Evolutionary conservation across 257 asterid species (phyloP).

Genomic region (Solanum tarapatanum): DNA sequence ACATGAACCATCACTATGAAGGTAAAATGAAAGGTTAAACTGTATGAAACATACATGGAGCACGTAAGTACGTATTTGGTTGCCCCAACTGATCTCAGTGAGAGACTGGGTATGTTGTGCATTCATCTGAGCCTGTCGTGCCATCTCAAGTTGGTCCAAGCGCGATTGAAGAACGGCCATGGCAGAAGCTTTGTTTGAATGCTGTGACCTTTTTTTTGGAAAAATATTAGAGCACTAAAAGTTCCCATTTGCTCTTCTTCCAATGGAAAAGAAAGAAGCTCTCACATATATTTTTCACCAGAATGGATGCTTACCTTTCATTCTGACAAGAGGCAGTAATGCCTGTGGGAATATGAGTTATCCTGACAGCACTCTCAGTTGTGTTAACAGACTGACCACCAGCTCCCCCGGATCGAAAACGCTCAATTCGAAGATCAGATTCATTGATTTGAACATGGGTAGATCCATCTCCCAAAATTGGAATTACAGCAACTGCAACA

Average conservation of each 20-base stretch:
- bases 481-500: constrained; percentile 91
- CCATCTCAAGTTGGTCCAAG: constrained; percentile 83
- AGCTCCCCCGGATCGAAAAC: constrained; percentile 77
- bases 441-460: constrained; percentile 72
- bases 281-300: background rate
- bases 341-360: constrained; percentile 96
- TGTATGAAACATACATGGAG: constrained; percentile 52
- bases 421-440: constrained; percentile 73
- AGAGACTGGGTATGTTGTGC: constrained; percentile 84
- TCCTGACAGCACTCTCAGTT: constrained; percentile 89
- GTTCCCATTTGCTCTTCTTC: background rate
- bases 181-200: constrained; percentile 89
- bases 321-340: constrained; percentile 78
- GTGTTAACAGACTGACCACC: constrained; percentile 90
- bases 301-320: constrained; percentile 45
- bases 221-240: background rate
- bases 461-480: constrained; percentile 71
- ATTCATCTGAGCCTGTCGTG: constrained; percentile 66
- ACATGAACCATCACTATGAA: background rate
- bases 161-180: constrained; percentile 97
- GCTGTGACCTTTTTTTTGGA: constrained; percentile 61
- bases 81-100: constrained; percentile 81
- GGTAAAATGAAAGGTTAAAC: background rate
- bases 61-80: constrained; percentile 87
- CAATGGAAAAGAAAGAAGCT: background rate